Evolutionary conservation across 257 asterid species (phyloP).

Genomic region (Linderniella brevidens): DNA sequence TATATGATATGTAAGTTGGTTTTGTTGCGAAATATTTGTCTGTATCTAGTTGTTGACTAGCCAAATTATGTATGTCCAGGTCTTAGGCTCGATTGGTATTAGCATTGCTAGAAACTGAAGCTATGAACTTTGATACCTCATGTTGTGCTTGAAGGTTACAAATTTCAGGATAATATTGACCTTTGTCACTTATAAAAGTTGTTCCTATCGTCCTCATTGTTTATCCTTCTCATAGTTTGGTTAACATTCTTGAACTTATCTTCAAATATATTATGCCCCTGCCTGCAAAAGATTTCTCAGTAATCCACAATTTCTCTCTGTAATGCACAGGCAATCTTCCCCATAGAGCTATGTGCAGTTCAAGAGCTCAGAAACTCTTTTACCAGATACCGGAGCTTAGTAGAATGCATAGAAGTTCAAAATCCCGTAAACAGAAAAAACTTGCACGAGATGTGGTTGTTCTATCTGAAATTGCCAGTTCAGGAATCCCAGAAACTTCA

Average conservation of each 20-base stretch:
- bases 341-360: conserved; percentile 12
- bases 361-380: conserved; percentile 20
- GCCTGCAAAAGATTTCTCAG: background rate
- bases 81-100: too few relatives aligned
- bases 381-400: conserved; percentile 15
- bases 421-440: conserved; percentile 15
- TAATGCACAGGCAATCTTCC: conserved; percentile 20
- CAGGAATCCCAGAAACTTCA: conserved; percentile 50
- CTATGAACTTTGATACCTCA: too few relatives aligned
- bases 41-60: too few relatives aligned
- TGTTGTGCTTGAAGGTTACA: too few relatives aligned
- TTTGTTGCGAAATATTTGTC: too few relatives aligned
- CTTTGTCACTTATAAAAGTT: too few relatives aligned
- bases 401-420: conserved; percentile 13
- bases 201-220: too few relatives aligned
- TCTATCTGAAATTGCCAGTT: conserved; percentile 58
- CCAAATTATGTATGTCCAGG: too few relatives aligned
- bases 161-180: too few relatives aligned
- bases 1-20: too few relatives aligned
- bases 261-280: conserved; percentile 7
- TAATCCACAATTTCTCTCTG: conserved; percentile 3
- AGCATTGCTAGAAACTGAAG: too few relatives aligned
- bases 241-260: background rate
- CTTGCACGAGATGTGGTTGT: conserved; percentile 29
- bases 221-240: too few relatives aligned